Conservation (phyloP, 306 rosid species). For the Corylus americana region DNA sequence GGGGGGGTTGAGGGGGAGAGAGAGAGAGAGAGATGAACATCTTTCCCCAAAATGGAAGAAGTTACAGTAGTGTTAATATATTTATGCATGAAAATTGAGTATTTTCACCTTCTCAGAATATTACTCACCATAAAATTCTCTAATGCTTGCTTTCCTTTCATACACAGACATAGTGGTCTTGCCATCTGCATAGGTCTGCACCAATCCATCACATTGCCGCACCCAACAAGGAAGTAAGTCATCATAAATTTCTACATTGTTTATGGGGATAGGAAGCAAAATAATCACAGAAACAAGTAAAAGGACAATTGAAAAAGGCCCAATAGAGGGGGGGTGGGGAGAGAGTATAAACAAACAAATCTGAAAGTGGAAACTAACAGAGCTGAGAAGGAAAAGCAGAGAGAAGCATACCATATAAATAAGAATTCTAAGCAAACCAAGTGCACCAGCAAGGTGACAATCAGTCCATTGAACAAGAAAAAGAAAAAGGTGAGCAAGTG, state of each 20-base stretch:
- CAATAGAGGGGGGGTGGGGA: not conserved
- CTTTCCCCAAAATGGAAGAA: not conserved
- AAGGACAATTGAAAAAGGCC: constrained; percentile 13
- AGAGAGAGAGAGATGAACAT: not conserved
- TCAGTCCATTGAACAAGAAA: constrained; percentile 92
- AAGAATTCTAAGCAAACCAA: constrained; percentile 82
- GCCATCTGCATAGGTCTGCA: constrained; percentile 83
- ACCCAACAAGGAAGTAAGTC: constrained; percentile 19
- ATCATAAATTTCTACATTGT: constrained; percentile 15
- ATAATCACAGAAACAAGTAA: constrained; percentile 4
- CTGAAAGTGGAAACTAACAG: not conserved
- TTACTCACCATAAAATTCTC: constrained; percentile 80
- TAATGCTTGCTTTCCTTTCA: constrained; percentile 85
- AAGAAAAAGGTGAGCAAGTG: constrained; percentile 66
- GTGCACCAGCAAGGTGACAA: constrained; percentile 78
- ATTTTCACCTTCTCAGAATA: constrained; percentile 12
- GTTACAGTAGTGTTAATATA: not conserved
- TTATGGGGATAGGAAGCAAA: constrained; percentile 15
- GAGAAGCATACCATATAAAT: constrained; percentile 61
- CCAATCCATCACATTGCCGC: constrained; percentile 28
- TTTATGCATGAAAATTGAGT: not conserved
- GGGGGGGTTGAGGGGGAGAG: not conserved
- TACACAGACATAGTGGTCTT: constrained; percentile 75
- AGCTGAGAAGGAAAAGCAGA: not conserved
- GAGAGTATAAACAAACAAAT: not conserved